Base-by-base conservation (phyloP, 2,329 filamentous ascomycete species). In the Cladobotryum protrusum region DNA sequence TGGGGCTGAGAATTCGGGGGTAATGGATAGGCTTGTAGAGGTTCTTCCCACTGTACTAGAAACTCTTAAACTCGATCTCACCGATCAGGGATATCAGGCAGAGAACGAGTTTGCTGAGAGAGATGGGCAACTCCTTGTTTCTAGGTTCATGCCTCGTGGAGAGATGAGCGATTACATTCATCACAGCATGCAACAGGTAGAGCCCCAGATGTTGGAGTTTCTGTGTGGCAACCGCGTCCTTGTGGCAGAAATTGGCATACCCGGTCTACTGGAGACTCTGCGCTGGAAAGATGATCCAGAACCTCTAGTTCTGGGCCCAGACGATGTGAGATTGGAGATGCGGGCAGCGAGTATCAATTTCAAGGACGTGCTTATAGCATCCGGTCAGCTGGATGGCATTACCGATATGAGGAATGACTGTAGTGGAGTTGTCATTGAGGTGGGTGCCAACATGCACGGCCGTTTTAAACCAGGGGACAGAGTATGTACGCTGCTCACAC, bases 351-450 rank as follows among this genome's bases (percentile, higher is more conserved):
- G 64, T 13, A 55, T 68, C 45, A 66, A 67, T 53, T 68, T 69
- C 56, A 65, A 65, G 39, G 67, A 70, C 37, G 61, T 69, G 4
- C 58, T 68, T 2, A 61, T 69, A 17, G 62, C 66, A 2, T 51
- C 66, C 14, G 68, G 67, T 3, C 61, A 66, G 43, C 54, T 69
- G 4, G 56, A 59, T 1, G 58, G 60, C 1, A 52, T 59, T 8
- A 56, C 54, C 2, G 48, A 53, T 12, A 63, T 71, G 55, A 63
- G 61, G 3, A 60, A 61, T 5, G 69, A 70, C 45, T 62, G 61
- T 20, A 57, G 63, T 4, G 69, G 69, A 4, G 49, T 64, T 5
- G 56, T 67, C 3, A 54, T 59, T 1, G 56, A 57, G 9, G 62
- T 69, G 3, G 68, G 65, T 2, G 43, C 47, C 8, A 57, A 59